phyloP scores from a whole-genome alignment of 2,329 filamentous ascomycete genomes.

The Xylariaceae sp. region DNA sequence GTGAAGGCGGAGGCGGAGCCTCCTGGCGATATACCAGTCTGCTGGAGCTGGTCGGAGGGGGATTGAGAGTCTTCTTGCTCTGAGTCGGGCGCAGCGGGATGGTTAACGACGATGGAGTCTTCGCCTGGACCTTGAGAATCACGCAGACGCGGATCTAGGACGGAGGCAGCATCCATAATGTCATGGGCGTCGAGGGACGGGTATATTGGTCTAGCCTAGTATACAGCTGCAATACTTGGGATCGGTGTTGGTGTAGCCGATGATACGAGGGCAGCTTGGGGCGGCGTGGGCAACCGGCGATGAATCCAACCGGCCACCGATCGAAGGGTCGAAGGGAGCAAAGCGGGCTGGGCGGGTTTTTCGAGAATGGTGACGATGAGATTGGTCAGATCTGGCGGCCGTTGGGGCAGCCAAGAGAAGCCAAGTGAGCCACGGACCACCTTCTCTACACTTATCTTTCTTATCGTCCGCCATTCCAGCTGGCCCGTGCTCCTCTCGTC shows the following conservation, averaged over 20 bases:
- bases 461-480: too few species aligned
- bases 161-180: slow-evolving; percentile 23
- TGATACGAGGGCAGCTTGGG: slow-evolving; percentile 1
- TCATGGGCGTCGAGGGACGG: slow-evolving; percentile 2
- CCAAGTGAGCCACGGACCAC: neutral
- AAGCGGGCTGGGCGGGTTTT: too few species aligned
- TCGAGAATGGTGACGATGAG: too few species aligned
- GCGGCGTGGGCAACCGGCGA: neutral
- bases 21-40: slow-evolving; percentile 10
- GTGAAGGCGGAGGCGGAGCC: slow-evolving; percentile 12
- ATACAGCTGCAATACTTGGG: neutral
- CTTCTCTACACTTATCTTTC: neutral
- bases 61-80: neutral
- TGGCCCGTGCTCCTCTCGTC: too few species aligned
- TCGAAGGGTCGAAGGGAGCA: neutral
- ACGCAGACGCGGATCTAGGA: slow-evolving; percentile 24
- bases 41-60: neutral
- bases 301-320: slow-evolving; percentile 3
- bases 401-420: neutral
- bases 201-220: neutral
- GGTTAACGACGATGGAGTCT: slow-evolving; percentile 20
- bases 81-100: too few species aligned
- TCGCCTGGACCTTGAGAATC: slow-evolving; percentile 16
- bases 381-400: neutral
- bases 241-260: neutral